Evolutionary conservation across 1,284 basidiomycete species (phyloP), one percentile per base, ranked within the genome.

Genomic region (Crucibulum parvulum): DNA sequence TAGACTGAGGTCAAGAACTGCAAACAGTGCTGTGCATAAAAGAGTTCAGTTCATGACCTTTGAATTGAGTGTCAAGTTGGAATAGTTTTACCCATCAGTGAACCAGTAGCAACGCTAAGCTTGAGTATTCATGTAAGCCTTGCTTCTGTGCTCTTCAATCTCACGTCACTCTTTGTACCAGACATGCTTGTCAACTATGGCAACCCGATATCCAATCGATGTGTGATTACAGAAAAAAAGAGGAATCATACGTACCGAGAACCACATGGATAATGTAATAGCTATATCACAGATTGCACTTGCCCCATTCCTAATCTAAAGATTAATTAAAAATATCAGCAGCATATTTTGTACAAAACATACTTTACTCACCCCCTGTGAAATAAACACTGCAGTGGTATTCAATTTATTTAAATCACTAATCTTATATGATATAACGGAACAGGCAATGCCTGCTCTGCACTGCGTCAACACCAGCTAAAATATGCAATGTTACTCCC

Each of bases 211-310:
- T 31, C 31, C 31, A 31, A 5, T 31, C 31, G 31, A 31, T 5
- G 31, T 5, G 31, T 5, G 31, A 31, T 31, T 5, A 31, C 31
- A 31, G 31, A 3, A 5, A 31, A 31, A 31, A 31, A 31, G 31
- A 31, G 31, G 31, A 31, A 31, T 31, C 31, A 31, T 31, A 31
- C 31, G 31, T 31, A 31, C 31, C 31, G 31, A 31, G 31, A 31
- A 31, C 5, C 31, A 31, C 31, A 31, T 31, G 31, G 31, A 31
- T 31, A 31, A 5, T 31, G 62, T 65, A 39, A 69, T 66, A 36
- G 58, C 60, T 6, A 64, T 47, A 59, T 69, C 68, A 34, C 60
- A 65, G 8, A 63, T 37, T 2, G 66, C 61, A 37, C 65, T 64
- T 1, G 53, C 59, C 5, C 60, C 60, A 46, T 61, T 58, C 66